Percentiles rank a stretch among this genome's conserved stretches.
These are phyloP conservation scores for Eutypella sp. DNA, from an alignment of 2,329 filamentous ascomycete species.

Conservation along the genomic window DNA sequence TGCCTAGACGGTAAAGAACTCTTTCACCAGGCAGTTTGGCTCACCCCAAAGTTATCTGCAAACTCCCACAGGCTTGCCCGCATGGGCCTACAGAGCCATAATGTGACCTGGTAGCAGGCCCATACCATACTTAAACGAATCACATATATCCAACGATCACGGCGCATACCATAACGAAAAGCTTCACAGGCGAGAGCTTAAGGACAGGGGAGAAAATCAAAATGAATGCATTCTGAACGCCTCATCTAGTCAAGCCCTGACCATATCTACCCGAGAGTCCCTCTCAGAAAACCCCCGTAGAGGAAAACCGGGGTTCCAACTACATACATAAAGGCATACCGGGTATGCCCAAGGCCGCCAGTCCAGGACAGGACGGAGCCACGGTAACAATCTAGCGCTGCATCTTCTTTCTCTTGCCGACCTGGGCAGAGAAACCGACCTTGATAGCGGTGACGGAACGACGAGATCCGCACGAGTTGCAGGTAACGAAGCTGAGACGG, in stretches of 20 bases:
- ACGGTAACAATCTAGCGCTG: slow-evolving; percentile 57
- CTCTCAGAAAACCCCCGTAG: background rate
- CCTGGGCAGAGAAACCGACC: slow-evolving; percentile 99
- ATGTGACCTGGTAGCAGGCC: no score
- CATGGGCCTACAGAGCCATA: no score
- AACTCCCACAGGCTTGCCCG: no score
- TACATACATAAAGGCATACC: background rate
- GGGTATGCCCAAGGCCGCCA: no score
- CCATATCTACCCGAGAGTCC: background rate
- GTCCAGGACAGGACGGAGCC: slow-evolving; percentile 4
- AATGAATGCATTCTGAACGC: background rate
- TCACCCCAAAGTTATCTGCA: no score
- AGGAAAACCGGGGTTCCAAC: no score
- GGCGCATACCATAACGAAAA: background rate
- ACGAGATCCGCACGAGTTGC: slow-evolving; percentile 80
- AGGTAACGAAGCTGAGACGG: slow-evolving; percentile 97
- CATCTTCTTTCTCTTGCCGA: slow-evolving; percentile 97
- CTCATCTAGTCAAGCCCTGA: background rate
- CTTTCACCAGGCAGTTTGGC: no score
- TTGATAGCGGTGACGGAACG: slow-evolving; percentile 97
- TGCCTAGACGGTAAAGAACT: no score
- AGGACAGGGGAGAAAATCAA: no score
- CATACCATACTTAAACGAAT: no score
- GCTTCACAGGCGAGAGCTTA: no score
- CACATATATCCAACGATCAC: no score